These are phyloP conservation scores for Sclerotinia borealis DNA, from an alignment of 2,329 filamentous ascomycete genomes.

Conservation along the genomic window DNA sequence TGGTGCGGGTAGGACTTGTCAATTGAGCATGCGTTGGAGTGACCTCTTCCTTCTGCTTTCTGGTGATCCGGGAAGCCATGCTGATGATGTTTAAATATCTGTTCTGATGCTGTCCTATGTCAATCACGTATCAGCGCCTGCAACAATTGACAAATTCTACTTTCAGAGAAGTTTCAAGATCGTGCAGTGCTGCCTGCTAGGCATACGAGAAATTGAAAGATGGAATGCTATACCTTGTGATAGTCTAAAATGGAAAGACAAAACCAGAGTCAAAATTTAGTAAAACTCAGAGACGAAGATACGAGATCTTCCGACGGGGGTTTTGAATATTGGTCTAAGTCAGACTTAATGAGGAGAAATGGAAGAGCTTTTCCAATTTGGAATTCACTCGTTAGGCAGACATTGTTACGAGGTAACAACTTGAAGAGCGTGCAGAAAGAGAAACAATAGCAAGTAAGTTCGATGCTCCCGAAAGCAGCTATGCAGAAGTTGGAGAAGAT, in stretches of 20 bases:
- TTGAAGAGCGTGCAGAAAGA: background rate
- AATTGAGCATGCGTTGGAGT: background rate
- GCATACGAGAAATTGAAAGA: background rate
- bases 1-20: background rate
- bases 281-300: background rate
- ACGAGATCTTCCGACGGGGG: background rate
- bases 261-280: background rate
- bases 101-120: background rate
- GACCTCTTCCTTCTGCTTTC: background rate
- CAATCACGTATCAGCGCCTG: background rate
- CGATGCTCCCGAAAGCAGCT: background rate
- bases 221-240: background rate
- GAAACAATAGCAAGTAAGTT: background rate
- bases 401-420: background rate
- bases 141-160: background rate
- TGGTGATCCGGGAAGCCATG: background rate
- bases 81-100: background rate
- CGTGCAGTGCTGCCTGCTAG: background rate
- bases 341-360: background rate
- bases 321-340: background rate
- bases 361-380: background rate
- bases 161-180: background rate
- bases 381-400: background rate
- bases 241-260: background rate
- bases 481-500: background rate